Conservation (phyloP, 208 protist genomes). For the Blastocrithidia nonstop region DNA sequence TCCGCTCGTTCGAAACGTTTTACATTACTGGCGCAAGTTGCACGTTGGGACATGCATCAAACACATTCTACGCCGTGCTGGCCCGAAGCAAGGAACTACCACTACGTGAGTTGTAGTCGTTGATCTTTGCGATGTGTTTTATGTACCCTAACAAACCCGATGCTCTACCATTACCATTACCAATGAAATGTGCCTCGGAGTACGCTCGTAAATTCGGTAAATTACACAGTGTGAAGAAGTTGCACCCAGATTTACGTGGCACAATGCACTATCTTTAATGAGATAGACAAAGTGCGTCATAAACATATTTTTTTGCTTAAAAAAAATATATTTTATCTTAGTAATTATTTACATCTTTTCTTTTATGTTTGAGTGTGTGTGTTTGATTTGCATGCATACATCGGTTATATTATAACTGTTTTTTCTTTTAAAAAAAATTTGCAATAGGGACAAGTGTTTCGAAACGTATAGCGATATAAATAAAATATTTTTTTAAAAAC, state of each 20-base stretch:
- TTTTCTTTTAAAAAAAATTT: too few species aligned
- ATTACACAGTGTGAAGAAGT: conserved; percentile 10
- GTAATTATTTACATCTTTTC: too few species aligned
- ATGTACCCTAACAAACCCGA: conserved; percentile 57
- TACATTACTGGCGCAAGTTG: conserved; percentile 31
- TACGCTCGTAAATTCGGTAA: conserved; percentile 30
- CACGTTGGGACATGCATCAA: conserved; percentile 25
- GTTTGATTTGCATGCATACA: too few species aligned
- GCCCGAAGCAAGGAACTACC: conserved; percentile 6
- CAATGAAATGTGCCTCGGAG: conserved; percentile 39
- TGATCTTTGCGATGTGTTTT: conserved; percentile 37
- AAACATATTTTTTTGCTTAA: conserved; percentile 3
- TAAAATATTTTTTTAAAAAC: too few species aligned
- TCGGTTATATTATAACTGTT: too few species aligned
- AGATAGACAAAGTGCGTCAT: neutral
- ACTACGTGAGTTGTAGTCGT: conserved; percentile 11
- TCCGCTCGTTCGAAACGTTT: conserved; percentile 13
- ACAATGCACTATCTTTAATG: conserved; percentile 50
- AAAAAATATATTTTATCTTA: too few species aligned
- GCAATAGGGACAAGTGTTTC: too few species aligned
- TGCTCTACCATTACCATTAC: conserved; percentile 32
- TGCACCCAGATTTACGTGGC: conserved; percentile 11
- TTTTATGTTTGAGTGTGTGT: too few species aligned
- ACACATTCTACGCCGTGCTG: conserved; percentile 27
- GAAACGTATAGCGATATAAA: too few species aligned